Evolutionary conservation across 2,329 filamentous ascomycete genomes (phyloP), one percentile per base, ranked within the genome.

Genomic region (Aureobasidium subglaciale): DNA sequence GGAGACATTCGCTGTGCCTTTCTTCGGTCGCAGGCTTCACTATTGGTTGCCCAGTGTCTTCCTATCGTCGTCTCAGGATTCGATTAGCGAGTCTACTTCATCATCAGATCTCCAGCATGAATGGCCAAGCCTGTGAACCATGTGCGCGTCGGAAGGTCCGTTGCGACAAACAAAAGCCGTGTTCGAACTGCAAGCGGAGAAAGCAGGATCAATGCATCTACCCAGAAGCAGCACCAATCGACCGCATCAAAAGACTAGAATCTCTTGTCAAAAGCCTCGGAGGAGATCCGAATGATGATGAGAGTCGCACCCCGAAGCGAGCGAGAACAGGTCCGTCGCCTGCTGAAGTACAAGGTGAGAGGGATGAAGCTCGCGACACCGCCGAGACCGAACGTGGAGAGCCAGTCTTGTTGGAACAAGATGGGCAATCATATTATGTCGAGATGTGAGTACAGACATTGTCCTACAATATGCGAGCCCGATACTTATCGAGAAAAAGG

Each of bases 81-180:
- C n/a, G n/a, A n/a, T n/a, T n/a, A n/a, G n/a, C n/a, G n/a, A n/a
- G n/a, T n/a, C n/a, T n/a, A 18, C n/a, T 16, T 4, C 6, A n/a
- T 10, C 24, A 5, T n/a, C 15, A 29, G 13, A 11, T 5, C n/a
- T 11, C 18, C 40, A 7, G 6, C 2, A 50, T 50, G 46, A 50
- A 34, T n/a, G n/a, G 24, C 9, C 48, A 40, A 13, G 34, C 37
- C 24, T 53, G 48, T 15, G 35, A 41, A 10, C 48, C 48, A 5
- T 53, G 48, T 32, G 24, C 48, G 25, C 41, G 45, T 9, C 41
- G 50, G 18, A 53, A 53, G 15, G 50, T 58, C 7, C 52, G 52
- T 20, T 58, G 56, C 35, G 56, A 58, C 29, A 53, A 58, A 42
- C 30, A 38, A 18, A 24, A 34, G 10, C 56, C 56, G 16, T 48